Percentiles rank a stretch among this genome's conserved stretches.
Conservation (phyloP, 2,329 filamentous ascomycete species). For the Shiraia sp. region DNA sequence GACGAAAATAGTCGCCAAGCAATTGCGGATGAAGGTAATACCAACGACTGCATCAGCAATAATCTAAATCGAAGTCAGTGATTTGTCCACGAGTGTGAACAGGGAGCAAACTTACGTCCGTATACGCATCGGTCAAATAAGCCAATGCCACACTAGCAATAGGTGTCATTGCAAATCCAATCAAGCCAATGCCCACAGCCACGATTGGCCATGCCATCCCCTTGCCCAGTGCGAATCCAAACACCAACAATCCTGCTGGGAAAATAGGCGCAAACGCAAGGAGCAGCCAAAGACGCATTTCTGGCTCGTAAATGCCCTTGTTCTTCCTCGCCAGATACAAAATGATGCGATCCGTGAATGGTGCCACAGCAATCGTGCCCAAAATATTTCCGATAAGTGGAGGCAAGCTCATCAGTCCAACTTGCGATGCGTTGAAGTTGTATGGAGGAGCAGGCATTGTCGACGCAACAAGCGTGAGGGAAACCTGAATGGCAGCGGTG, state of each 20-base stretch:
- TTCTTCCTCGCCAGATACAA: constrained; percentile 51
- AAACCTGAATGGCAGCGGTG: constrained; percentile 1
- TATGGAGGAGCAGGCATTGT: constrained; percentile 31
- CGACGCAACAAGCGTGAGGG: not conserved
- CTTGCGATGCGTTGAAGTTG: constrained; percentile 41
- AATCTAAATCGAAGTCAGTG: constrained; percentile 27
- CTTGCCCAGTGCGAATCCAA: constrained; percentile 9
- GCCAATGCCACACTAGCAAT: constrained; percentile 34
- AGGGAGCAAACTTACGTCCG: constrained; percentile 6
- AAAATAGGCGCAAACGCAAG: constrained; percentile 11
- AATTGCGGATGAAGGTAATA: constrained; percentile 52
- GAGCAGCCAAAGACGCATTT: constrained; percentile 49
- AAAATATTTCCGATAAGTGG: constrained; percentile 44
- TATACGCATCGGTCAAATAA: constrained; percentile 45
- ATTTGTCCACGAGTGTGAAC: not conserved
- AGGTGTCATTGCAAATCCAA: constrained; percentile 11
- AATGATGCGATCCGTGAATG: constrained; percentile 38
- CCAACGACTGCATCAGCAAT: constrained; percentile 53
- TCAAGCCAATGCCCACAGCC: constrained; percentile 11
- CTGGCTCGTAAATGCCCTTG: constrained; percentile 55
- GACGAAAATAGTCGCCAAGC: constrained; percentile 51
- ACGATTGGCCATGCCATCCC: constrained; percentile 11
- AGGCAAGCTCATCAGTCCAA: constrained; percentile 46
- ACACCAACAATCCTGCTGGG: constrained; percentile 9
- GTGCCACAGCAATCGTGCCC: constrained; percentile 34